Conservation (phyloP, 2,329 filamentous ascomycete species). For the Cyclaneusma minus region DNA sequence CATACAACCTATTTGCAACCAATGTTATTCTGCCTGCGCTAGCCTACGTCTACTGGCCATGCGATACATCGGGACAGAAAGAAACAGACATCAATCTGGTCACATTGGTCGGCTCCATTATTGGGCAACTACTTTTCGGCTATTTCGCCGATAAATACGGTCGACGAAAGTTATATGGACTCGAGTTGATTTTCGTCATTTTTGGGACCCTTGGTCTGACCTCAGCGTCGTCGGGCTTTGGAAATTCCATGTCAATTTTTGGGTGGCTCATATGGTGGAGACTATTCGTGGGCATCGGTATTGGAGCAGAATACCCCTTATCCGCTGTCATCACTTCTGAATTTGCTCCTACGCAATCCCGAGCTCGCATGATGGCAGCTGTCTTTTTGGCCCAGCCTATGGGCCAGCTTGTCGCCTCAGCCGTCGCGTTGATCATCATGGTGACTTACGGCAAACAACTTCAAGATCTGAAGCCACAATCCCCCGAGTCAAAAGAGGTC, state of each 20-base stretch:
- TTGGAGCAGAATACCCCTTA: conserved; percentile 54
- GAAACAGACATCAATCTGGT: conserved; percentile 27
- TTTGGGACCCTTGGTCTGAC: conserved; percentile 28
- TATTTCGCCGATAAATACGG: conserved; percentile 29
- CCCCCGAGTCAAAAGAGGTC: conserved; percentile 9
- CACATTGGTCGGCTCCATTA: conserved; percentile 27
- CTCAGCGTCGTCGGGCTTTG: conserved; percentile 25
- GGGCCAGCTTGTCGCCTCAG: conserved; percentile 48
- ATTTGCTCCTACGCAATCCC: conserved; percentile 38
- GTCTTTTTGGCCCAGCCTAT: conserved; percentile 58
- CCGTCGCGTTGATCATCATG: conserved; percentile 36
- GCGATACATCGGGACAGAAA: conserved; percentile 19
- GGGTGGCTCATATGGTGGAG: conserved; percentile 31
- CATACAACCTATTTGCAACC: conserved; percentile 27
- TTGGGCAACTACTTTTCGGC: conserved; percentile 31
- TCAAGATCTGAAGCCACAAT: too few species aligned
- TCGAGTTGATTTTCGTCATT: conserved; percentile 31
- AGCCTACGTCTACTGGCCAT: conserved; percentile 28
- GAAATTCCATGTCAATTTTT: conserved; percentile 24
- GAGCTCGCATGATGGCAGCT: conserved; percentile 50
- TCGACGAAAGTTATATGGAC: conserved; percentile 32
- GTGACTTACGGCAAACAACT: conserved; percentile 9
- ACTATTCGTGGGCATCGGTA: conserved; percentile 32
- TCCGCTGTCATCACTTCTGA: conserved; percentile 54
- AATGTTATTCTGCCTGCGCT: conserved; percentile 34